These are phyloP conservation scores for Pestalotiopsis fici DNA, from an alignment of 2,329 filamentous ascomycete genomes.

Conservation along the genomic window DNA sequence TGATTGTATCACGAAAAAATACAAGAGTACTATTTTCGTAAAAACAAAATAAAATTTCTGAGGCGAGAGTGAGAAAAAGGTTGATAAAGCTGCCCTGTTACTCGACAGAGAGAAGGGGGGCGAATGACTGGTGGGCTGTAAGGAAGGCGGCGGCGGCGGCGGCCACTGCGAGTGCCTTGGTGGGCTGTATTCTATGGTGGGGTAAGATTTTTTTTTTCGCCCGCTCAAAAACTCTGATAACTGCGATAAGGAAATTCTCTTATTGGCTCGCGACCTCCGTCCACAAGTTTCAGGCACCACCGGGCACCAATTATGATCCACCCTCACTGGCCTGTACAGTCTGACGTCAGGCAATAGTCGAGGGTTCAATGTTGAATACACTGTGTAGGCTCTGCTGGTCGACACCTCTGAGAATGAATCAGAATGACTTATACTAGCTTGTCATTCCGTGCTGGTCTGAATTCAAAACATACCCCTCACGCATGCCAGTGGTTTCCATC, in stretches of 20 bases:
- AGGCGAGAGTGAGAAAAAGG: background rate
- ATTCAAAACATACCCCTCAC: background rate
- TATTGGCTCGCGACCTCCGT: background rate
- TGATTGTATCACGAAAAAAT: background rate
- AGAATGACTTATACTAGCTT: background rate
- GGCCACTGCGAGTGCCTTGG: background rate
- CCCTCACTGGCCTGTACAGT: background rate
- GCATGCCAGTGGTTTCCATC: no score
- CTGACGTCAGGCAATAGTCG: background rate
- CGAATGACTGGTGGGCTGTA: background rate
- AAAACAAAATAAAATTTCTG: background rate
- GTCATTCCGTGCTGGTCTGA: background rate
- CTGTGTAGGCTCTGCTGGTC: background rate
- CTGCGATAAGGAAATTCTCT: conserved; percentile 6
- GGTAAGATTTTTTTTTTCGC: conserved; percentile 8
- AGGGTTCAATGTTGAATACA: background rate
- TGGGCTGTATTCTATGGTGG: conserved; percentile 6
- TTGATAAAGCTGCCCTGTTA: background rate
- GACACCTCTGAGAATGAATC: background rate
- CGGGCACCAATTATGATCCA: background rate
- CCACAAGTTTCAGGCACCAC: background rate
- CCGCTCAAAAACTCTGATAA: conserved; percentile 11
- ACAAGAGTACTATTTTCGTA: background rate
- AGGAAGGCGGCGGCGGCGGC: background rate
- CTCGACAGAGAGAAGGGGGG: background rate